These are phyloP conservation scores for Heterobasidion annosum DNA, from an alignment of 1,284 basidiomycete genomes.

Conservation along the genomic window DNA sequence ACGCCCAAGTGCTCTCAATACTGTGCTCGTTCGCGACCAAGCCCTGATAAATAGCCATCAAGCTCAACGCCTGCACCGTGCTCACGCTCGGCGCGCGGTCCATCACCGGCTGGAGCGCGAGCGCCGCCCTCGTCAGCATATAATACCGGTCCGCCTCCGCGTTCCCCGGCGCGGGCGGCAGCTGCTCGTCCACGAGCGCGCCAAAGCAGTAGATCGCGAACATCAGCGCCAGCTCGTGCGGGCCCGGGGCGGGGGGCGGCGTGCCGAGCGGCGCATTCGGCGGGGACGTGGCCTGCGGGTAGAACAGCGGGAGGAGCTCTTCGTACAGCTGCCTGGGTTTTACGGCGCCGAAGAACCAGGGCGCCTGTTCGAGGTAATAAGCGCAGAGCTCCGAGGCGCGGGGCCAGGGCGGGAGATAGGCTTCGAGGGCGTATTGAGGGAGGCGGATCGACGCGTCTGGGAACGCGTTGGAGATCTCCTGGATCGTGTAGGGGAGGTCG, in stretches of 20 bases:
- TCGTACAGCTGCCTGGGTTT: constrained; percentile 50
- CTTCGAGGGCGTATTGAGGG: constrained; percentile 23
- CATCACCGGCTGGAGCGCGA: constrained; percentile 55
- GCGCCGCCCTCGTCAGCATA: constrained; percentile 46
- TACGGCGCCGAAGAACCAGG: constrained; percentile 70
- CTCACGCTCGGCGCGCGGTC: constrained; percentile 58
- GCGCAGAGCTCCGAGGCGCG: constrained; percentile 47
- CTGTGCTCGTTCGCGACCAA: constrained; percentile 22
- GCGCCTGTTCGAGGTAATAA: constrained; percentile 61
- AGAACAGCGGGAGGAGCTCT: constrained; percentile 60
- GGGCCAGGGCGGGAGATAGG: constrained; percentile 46
- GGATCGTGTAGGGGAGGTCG: constrained; percentile 19
- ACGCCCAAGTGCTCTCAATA: constrained; percentile 50
- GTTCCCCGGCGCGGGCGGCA: constrained; percentile 35
- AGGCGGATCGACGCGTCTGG: constrained; percentile 32
- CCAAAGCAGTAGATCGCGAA: constrained; percentile 14
- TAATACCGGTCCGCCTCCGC: constrained; percentile 43
- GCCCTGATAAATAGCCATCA: constrained; percentile 64
- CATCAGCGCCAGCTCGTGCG: constrained; percentile 14
- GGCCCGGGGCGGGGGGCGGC: background rate
- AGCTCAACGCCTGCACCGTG: constrained; percentile 55
- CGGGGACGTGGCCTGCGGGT: constrained; percentile 14
- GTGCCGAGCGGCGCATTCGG: background rate
- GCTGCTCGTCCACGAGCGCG: constrained; percentile 7
- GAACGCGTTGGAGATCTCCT: constrained; percentile 41